Base-by-base conservation (phyloP, 2,329 filamentous ascomycete genomes). In the Gnomoniopsis smithogilvyi region DNA sequence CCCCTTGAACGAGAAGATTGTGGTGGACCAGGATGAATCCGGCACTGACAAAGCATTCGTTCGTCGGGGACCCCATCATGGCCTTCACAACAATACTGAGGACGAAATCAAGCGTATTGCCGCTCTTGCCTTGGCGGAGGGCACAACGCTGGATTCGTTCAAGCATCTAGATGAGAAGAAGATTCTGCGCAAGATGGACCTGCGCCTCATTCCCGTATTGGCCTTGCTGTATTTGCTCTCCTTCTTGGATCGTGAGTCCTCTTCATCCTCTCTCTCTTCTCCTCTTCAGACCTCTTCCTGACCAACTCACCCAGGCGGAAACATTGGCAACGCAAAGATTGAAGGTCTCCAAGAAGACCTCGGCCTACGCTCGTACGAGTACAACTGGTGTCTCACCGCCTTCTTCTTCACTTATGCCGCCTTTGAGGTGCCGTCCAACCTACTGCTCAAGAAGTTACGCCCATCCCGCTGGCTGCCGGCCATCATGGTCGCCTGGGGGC, bases 321-420 rank as follows among this genome's bases (percentile, higher is more conserved):
- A 90, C 65, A 81, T 82, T 50, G 80, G 80, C 58, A 89, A 89
- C 67, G 87, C 87, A 14, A 89, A 88, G 70, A 87, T 90, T 54
- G 80, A 81, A 64, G 80, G 79, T 1, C 72, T 84, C 1, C 74
- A 79, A 47, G 74, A 84, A 59, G 77, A 81, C 56, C 68, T 83
- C 17, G 62, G 79, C 15, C 84, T 93, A 78, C 82, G 80, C 0
- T 71, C 81, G 4, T 79, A 84, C 58, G 81, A 92, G 68, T 95
- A 92, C 73, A 93, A 92, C 71, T 79, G 84, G 66, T 81, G 85
- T 51, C 77, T 89, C 6, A 80, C 79, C 4, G 83, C 92, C 62
- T 95, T 96, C 77, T 95, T 94, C 78, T 84, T 94, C 63, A 88
- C 88, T 1, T 96, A 95, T 68, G 80, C 88, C 2, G 78, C 88